Conservation (phyloP, 805 yeast species). For the Yarrowia keelungensis region DNA sequence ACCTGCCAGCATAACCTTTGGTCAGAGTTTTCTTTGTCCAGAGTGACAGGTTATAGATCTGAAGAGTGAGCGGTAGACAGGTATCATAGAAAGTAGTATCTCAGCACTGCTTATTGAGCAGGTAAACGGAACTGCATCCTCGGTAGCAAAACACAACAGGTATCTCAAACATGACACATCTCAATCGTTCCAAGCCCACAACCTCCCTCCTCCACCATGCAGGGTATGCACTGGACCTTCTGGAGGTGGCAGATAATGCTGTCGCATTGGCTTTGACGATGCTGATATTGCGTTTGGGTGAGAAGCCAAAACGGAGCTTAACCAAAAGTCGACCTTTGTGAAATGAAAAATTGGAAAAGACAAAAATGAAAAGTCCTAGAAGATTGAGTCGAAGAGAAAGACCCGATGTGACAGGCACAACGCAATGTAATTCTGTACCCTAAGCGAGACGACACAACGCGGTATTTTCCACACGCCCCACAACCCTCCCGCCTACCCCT, state of each 20-base stretch:
- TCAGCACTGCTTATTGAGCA: too few species aligned
- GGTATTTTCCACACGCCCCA: too few species aligned
- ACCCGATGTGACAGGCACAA: conserved; percentile 14
- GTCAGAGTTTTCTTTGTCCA: neutral
- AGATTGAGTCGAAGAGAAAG: neutral
- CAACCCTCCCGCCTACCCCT: too few species aligned
- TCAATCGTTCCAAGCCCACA: neutral
- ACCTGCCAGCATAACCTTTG: neutral
- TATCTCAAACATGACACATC: too few species aligned
- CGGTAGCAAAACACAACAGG: too few species aligned
- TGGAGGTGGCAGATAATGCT: neutral
- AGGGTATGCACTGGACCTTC: conserved; percentile 8
- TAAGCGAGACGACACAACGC: neutral
- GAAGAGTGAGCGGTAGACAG: neutral
- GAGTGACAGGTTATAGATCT: neutral
- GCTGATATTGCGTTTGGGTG: neutral
- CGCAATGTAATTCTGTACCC: conserved; percentile 3
- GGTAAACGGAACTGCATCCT: too few species aligned
- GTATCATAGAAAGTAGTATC: too few species aligned
- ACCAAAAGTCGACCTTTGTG: neutral
- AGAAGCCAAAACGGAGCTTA: conserved; percentile 4
- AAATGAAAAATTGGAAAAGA: neutral
- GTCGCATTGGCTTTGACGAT: too few species aligned
- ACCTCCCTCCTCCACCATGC: conserved; percentile 8
- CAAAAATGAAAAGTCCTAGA: neutral